Evolutionary conservation across 345 rosid species (phyloP).

Genomic region (Dipteronia sinensis): DNA sequence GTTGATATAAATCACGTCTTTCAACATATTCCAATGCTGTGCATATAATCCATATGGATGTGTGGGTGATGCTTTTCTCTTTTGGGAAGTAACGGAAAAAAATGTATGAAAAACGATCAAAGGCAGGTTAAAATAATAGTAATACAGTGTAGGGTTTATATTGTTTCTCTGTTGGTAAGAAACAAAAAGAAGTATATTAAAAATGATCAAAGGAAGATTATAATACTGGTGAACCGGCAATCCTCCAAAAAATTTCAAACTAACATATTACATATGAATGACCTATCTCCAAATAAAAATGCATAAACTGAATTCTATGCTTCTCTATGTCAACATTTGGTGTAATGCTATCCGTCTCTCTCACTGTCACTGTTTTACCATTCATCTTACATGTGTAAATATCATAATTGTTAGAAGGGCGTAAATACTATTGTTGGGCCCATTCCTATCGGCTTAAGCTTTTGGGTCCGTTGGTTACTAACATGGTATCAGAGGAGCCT

Average conservation of each 20-base stretch:
- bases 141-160: background rate
- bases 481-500: no score
- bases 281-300: background rate
- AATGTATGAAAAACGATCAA: background rate
- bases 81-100: background rate
- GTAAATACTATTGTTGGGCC: no score
- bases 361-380: background rate
- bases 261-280: background rate
- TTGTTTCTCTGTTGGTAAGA: background rate
- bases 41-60: background rate
- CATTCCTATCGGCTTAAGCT: no score
- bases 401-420: background rate
- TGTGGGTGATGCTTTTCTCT: background rate
- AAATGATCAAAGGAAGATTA: background rate
- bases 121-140: background rate
- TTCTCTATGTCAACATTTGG: background rate
- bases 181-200: background rate
- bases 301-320: background rate
- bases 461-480: no score
- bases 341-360: background rate
- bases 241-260: background rate
- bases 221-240: background rate
- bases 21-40: background rate
- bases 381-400: slow-evolving; percentile 2
- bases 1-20: background rate